These are phyloP conservation scores for Saprolegnia diclina DNA, from an alignment of 352 stramenopile species.

Conservation along the genomic window DNA sequence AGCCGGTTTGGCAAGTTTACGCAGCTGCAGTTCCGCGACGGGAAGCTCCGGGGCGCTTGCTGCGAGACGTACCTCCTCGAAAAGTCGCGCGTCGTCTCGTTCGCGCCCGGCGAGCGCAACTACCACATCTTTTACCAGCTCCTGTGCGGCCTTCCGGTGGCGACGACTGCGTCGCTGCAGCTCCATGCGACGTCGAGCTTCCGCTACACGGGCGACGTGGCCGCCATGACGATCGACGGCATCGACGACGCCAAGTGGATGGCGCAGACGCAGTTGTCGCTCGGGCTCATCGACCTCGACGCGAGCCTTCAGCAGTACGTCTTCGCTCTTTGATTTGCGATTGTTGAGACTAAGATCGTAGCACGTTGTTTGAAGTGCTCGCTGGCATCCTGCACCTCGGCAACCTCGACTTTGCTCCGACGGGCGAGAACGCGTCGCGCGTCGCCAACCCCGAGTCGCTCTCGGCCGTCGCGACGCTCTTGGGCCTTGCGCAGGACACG, in stretches of 20 bases:
- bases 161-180: slow-evolving; percentile 52
- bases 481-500: slow-evolving; percentile 78
- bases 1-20: slow-evolving; percentile 89
- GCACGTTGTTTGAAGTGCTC: slow-evolving; percentile 56
- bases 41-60: slow-evolving; percentile 79
- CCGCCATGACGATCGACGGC: slow-evolving; percentile 76
- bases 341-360: slow-evolving; percentile 37
- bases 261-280: slow-evolving; percentile 61
- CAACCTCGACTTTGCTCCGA: slow-evolving; percentile 89
- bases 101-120: slow-evolving; percentile 94
- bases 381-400: slow-evolving; percentile 94
- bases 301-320: slow-evolving; percentile 21
- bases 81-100: slow-evolving; percentile 93
- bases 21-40: slow-evolving; percentile 76
- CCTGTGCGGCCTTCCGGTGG: slow-evolving; percentile 50
- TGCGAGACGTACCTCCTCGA: slow-evolving; percentile 95
- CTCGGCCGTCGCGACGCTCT: slow-evolving; percentile 77
- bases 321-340: neutral
- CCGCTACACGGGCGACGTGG: slow-evolving; percentile 64
- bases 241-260: slow-evolving; percentile 85
- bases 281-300: slow-evolving; percentile 75
- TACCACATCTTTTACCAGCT: slow-evolving; percentile 98
- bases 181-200: slow-evolving; percentile 62
- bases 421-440: slow-evolving; percentile 59
- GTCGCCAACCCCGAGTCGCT: slow-evolving; percentile 65